These are phyloP conservation scores for Harringtonia aguacate DNA, from an alignment of 2,329 filamentous ascomycete genomes.

Conservation along the genomic window DNA sequence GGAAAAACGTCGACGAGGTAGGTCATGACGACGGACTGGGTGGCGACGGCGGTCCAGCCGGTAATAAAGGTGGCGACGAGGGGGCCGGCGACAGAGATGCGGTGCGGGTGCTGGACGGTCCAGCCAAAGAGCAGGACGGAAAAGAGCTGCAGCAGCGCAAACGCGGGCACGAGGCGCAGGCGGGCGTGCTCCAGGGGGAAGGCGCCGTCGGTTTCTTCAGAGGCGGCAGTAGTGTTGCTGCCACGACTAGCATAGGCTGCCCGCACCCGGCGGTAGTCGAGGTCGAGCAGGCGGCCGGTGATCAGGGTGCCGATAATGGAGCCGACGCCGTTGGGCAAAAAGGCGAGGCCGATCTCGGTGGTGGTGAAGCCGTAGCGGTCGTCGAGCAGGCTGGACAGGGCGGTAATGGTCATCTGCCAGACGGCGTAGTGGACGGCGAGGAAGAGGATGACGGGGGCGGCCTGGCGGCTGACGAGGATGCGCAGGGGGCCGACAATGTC, in stretches of 20 bases:
- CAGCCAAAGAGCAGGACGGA: constrained; percentile 41
- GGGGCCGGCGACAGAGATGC: constrained; percentile 37
- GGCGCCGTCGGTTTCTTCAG: constrained; percentile 43
- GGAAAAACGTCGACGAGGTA: constrained; percentile 48
- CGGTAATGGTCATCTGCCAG: constrained; percentile 43
- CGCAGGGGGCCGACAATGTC: constrained; percentile 44
- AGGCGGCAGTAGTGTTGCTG: constrained; percentile 47
- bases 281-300: constrained; percentile 47
- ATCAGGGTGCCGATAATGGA: constrained; percentile 35
- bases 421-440: constrained; percentile 44
- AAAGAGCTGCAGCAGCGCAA: constrained; percentile 30
- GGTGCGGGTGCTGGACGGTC: constrained; percentile 34
- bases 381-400: constrained; percentile 39
- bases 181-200: constrained; percentile 40
- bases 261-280: constrained; percentile 56
- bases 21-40: constrained; percentile 51
- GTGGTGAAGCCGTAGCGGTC: constrained; percentile 39
- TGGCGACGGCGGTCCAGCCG: constrained; percentile 45
- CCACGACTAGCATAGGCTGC: constrained; percentile 26
- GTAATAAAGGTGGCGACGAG: constrained; percentile 47
- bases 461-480: constrained; percentile 45
- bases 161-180: constrained; percentile 35
- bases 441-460: constrained; percentile 40
- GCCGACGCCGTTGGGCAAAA: constrained; percentile 40
- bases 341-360: constrained; percentile 41